A percentile compares a stretch with the other conserved stretches of the same genome.
Evolutionary conservation across 495 filamentous ascomycete species (phyloP).

Genomic region (Penicilliopsis zonata): DNA sequence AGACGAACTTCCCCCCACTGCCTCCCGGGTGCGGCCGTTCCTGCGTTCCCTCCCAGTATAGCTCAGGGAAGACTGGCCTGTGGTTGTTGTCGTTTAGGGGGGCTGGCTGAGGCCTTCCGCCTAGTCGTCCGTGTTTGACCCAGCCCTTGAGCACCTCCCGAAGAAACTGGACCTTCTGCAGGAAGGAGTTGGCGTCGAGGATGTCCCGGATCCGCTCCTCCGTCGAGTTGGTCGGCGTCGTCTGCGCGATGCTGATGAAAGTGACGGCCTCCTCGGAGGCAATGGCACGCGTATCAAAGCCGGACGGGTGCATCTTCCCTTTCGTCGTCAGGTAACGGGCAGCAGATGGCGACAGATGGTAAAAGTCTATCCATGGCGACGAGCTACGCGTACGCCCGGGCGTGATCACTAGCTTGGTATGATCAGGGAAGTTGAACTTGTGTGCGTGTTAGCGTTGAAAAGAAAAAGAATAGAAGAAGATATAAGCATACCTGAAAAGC

Average conservation of each 20-base stretch:
- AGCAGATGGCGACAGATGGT: conserved; percentile 62
- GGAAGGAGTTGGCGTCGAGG: conserved; percentile 65
- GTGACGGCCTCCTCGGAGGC: conserved; percentile 49
- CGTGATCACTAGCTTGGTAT: conserved; percentile 83
- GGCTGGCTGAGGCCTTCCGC: conserved; percentile 35
- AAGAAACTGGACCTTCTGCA: conserved; percentile 69
- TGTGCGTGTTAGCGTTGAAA: conserved; percentile 8
- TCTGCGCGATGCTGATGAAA: conserved; percentile 48
- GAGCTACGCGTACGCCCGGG: conserved; percentile 46
- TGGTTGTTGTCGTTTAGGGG: conserved; percentile 37
- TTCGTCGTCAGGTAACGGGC: conserved; percentile 47
- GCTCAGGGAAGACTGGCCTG: too few species aligned
- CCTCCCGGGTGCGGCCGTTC: conserved; percentile 37
- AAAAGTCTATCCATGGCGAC: conserved; percentile 64
- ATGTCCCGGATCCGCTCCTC: conserved; percentile 49
- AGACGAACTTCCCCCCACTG: conserved; percentile 60
- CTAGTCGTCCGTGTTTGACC: conserved; percentile 59
- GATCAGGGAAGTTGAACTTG: conserved; percentile 93
- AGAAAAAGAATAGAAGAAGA: conserved; percentile 2
- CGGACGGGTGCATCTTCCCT: conserved; percentile 44
- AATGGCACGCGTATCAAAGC: conserved; percentile 36
- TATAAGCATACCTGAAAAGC: conserved; percentile 55
- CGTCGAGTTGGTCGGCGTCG: conserved; percentile 33
- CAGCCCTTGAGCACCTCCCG: conserved; percentile 57
- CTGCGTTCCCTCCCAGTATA: conserved; percentile 57